Evolutionary conservation across 805 yeast species (phyloP).

Genomic region (Wickerhamiella parazyma): DNA sequence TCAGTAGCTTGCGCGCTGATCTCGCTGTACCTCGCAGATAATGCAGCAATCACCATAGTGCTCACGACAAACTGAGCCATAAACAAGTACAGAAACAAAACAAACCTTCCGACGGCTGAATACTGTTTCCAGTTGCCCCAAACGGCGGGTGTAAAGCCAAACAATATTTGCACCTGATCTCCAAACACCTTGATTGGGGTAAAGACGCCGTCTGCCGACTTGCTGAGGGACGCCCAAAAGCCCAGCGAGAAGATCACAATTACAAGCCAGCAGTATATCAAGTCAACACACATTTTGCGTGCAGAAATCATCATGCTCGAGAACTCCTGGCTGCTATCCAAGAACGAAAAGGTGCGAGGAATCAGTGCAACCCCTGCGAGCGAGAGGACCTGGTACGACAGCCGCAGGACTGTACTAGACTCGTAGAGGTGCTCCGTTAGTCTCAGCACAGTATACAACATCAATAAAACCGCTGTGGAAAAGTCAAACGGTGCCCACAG

Average conservation of each 20-base stretch:
- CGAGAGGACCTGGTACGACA: slow-evolving; percentile 24
- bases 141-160: slow-evolving; percentile 48
- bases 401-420: not conserved
- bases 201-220: slow-evolving; percentile 32
- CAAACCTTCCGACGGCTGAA: slow-evolving; percentile 33
- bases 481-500: slow-evolving; percentile 43
- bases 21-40: slow-evolving; percentile 29
- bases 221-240: slow-evolving; percentile 41
- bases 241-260: slow-evolving; percentile 40
- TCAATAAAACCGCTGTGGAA: slow-evolving; percentile 30
- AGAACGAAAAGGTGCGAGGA: slow-evolving; percentile 37
- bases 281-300: slow-evolving; percentile 38
- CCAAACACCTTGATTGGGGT: slow-evolving; percentile 35
- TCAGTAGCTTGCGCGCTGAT: slow-evolving; percentile 27
- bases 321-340: slow-evolving; percentile 40
- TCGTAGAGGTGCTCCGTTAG: slow-evolving; percentile 12
- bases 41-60: slow-evolving; percentile 42
- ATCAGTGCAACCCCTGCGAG: slow-evolving; percentile 34
- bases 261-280: slow-evolving; percentile 35
- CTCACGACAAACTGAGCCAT: slow-evolving; percentile 42
- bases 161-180: slow-evolving; percentile 38
- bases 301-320: slow-evolving; percentile 39
- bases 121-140: slow-evolving; percentile 43
- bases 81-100: slow-evolving; percentile 38
- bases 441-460: slow-evolving; percentile 22